Evolutionary conservation across 2,329 filamentous ascomycete species (phyloP).

Genomic region (Aspergillus flavus): DNA sequence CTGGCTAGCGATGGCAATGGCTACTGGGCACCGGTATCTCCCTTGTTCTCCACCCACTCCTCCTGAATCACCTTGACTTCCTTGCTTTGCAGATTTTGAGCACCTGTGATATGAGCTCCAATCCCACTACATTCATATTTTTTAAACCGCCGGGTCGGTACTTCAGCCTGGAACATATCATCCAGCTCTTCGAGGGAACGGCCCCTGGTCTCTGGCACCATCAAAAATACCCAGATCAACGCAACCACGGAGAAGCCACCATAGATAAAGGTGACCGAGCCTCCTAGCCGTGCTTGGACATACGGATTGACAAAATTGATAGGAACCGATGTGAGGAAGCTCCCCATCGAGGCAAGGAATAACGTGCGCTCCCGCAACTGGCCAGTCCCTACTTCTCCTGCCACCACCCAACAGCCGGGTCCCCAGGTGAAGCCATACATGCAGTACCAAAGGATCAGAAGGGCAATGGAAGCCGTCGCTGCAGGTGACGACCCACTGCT

Average conservation of each 20-base stretch:
- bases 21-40: too few relatives aligned
- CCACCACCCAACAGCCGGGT: not conserved
- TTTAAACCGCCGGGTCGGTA: not conserved
- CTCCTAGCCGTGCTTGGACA: not conserved
- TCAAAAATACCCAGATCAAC: not conserved
- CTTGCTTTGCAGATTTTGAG: not conserved
- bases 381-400: not conserved
- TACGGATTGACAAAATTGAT: not conserved
- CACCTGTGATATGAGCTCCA: not conserved
- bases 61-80: not conserved
- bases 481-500: not conserved
- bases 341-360: not conserved
- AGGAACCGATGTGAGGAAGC: not conserved
- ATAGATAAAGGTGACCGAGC: not conserved
- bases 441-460: not conserved
- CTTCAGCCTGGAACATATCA: not conserved
- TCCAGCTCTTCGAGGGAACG: not conserved
- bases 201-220: not conserved
- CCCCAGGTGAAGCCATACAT: not conserved
- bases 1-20: too few relatives aligned
- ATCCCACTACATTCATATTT: not conserved
- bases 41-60: not conserved
- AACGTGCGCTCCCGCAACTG: not conserved
- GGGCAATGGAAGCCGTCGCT: not conserved
- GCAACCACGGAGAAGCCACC: not conserved